Evolutionary conservation across 495 filamentous ascomycete genomes (phyloP).

Genomic region (Parachaetomium inaequale): DNA sequence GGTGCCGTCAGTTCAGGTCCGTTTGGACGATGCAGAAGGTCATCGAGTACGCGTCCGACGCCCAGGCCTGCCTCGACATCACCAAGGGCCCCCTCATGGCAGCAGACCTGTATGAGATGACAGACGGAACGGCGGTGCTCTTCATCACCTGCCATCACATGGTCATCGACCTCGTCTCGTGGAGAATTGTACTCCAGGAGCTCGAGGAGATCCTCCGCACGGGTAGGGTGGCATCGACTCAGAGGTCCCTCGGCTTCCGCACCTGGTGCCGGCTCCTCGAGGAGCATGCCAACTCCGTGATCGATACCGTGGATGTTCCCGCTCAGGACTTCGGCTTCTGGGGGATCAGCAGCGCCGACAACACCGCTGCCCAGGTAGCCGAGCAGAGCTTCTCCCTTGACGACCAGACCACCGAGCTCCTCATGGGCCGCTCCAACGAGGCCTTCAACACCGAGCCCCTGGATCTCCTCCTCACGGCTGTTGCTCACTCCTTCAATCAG

Average conservation of each 20-base stretch:
- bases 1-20: slow-evolving; percentile 11
- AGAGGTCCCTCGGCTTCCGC: slow-evolving; percentile 46
- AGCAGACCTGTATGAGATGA: slow-evolving; percentile 13
- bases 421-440: slow-evolving; percentile 24
- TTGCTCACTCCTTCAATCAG: slow-evolving; percentile 28
- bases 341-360: slow-evolving; percentile 24
- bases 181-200: slow-evolving; percentile 55
- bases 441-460: slow-evolving; percentile 26
- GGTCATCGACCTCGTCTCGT: slow-evolving; percentile 59
- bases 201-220: slow-evolving; percentile 48
- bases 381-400: slow-evolving; percentile 21
- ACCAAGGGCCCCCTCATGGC: slow-evolving; percentile 35
- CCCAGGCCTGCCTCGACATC: slow-evolving; percentile 37
- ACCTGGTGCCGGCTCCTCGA: slow-evolving; percentile 42
- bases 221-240: background rate
- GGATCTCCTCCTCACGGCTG: slow-evolving; percentile 28
- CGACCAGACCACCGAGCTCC: slow-evolving; percentile 14
- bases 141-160: slow-evolving; percentile 55
- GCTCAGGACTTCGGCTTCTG: slow-evolving; percentile 23
- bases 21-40: slow-evolving; percentile 12
- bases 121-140: slow-evolving; percentile 20
- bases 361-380: slow-evolving; percentile 21
- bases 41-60: slow-evolving; percentile 2
- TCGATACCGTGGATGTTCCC: background rate
- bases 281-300: background rate